Evolutionary conservation across 31 red algal species (phyloP).

Genomic region (Asparagopsis taxiformis): DNA sequence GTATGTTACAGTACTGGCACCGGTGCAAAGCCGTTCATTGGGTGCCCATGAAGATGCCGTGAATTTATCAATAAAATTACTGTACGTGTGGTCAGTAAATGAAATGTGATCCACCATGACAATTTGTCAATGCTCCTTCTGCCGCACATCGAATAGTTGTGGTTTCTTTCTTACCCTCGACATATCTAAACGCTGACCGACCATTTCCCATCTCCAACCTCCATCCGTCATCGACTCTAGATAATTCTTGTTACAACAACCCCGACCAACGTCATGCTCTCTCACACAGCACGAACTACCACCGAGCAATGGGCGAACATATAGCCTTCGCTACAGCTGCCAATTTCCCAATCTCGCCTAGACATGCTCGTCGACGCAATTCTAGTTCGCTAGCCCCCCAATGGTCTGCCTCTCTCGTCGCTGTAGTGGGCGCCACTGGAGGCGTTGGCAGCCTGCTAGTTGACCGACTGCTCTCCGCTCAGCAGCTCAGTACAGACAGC

Average conservation of each 20-base stretch:
- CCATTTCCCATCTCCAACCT: neutral
- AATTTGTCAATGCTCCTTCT: too few relatives aligned
- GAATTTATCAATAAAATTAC: too few relatives aligned
- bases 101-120: too few relatives aligned
- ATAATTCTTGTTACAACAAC: neutral
- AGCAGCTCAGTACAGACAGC: neutral
- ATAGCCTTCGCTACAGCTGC: neutral
- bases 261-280: too few relatives aligned
- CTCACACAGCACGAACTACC: too few relatives aligned
- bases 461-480: conserved; percentile 9
- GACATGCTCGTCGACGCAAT: neutral
- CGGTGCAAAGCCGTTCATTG: too few relatives aligned
- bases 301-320: neutral
- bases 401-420: conserved; percentile 15
- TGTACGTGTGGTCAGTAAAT: too few relatives aligned
- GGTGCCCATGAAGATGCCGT: too few relatives aligned
- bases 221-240: neutral
- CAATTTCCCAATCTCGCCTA: neutral
- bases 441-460: conserved; percentile 32
- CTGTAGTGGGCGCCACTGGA: conserved; percentile 32
- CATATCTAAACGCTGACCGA: neutral
- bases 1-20: neutral
- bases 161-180: neutral
- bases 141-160: neutral
- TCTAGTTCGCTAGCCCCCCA: neutral